phyloP scores from a whole-genome alignment of 441 rosid genomes.

The Geranium incanum region DNA sequence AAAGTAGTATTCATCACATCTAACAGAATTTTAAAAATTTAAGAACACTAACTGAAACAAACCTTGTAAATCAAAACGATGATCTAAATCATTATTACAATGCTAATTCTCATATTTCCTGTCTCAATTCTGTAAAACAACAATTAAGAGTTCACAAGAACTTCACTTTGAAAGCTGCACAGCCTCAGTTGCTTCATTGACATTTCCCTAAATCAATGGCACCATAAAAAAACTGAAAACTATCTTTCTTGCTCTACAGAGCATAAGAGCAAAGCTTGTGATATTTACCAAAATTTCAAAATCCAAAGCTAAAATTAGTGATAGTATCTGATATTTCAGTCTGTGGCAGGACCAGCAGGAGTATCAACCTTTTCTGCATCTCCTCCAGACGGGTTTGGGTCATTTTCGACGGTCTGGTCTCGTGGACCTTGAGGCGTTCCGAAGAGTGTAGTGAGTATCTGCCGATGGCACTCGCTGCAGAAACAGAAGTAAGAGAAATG shows the following conservation, averaged over 20 bases:
- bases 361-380: slow-evolving; percentile 13
- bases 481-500: slow-evolving; percentile 70
- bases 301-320: slow-evolving; percentile 9
- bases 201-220: slow-evolving; percentile 8
- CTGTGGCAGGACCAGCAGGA: slow-evolving; percentile 11
- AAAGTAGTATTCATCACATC: too few species aligned
- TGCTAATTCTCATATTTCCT: neutral
- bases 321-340: slow-evolving; percentile 17
- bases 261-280: slow-evolving; percentile 27
- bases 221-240: slow-evolving; percentile 16
- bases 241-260: slow-evolving; percentile 24
- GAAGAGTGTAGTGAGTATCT: slow-evolving; percentile 55
- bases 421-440: slow-evolving; percentile 68
- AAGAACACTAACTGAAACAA: too few species aligned
- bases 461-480: slow-evolving; percentile 75
- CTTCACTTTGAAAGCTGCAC: neutral
- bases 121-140: neutral
- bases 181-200: neutral
- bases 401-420: slow-evolving; percentile 25
- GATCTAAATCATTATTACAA: neutral
- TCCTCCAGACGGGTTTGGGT: slow-evolving; percentile 16
- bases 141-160: neutral
- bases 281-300: slow-evolving; percentile 32
- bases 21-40: too few species aligned
- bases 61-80: neutral